Evolutionary conservation across 73 alveolate genomes (phyloP).

Genomic region (Uronychia setigera): DNA sequence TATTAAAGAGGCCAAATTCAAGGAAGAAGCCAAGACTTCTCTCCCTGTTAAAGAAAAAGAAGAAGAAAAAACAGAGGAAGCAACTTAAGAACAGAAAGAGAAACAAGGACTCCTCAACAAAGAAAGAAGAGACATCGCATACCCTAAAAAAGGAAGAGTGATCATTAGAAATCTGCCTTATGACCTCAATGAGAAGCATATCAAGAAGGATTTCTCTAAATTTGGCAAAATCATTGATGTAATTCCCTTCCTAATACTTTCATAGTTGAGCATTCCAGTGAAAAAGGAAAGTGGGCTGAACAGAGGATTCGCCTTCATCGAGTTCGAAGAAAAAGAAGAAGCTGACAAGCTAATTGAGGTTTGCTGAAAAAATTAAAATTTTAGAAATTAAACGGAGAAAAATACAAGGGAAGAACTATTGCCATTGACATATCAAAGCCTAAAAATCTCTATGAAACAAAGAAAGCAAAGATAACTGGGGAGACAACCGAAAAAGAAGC

Average conservation of each 20-base stretch:
- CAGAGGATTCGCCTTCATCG: constrained; percentile 84
- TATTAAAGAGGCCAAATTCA: no score
- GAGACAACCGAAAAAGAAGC: constrained; percentile 38
- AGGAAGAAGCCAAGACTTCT: no score
- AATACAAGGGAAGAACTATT: constrained; percentile 59
- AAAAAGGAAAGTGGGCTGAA: constrained; percentile 26
- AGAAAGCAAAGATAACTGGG: constrained; percentile 24
- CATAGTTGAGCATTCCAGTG: constrained; percentile 17
- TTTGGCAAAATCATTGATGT: constrained; percentile 34
- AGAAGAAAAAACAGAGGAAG: no score
- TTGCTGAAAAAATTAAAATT: no score
- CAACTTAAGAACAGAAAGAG: no score
- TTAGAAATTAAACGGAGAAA: constrained; percentile 44
- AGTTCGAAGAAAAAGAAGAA: constrained; percentile 72
- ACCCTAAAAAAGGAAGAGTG: constrained; percentile 44
- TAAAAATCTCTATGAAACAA: constrained; percentile 31
- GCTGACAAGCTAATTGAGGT: constrained; percentile 83
- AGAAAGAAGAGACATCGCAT: no score
- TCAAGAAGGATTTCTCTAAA: constrained; percentile 15
- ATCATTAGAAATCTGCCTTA: constrained; percentile 46
- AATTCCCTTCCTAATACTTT: neutral
- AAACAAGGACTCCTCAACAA: no score
- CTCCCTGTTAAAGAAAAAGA: no score
- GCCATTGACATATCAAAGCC: constrained; percentile 50
- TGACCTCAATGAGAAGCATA: constrained; percentile 48